Evolutionary conservation across 2,329 filamentous ascomycete genomes (phyloP), one percentile per base, ranked within the genome.

Genomic region (Aspergillus sp.): DNA sequence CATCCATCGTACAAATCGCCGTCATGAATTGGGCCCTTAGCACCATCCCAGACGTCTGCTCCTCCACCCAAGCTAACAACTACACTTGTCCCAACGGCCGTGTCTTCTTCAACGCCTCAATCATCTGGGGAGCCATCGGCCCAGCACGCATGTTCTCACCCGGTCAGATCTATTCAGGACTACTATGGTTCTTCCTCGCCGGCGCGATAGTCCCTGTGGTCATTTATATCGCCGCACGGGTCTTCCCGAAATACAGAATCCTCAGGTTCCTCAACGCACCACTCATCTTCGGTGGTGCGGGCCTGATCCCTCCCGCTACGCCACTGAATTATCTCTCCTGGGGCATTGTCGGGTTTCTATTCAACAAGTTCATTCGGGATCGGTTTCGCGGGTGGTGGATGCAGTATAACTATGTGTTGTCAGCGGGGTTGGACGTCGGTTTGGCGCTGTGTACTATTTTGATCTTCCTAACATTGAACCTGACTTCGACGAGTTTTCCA

Each of bases 331-430:
- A 87, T 41, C 78, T 86, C 41, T 79, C 79, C 59, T 88, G 85
- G 85, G 84, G 80, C 3, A 62, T 81, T 22, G 80, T 85, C 5
- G 85, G 85, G 7, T 76, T 79, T 43, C 54, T 83, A 32, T 88
- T 88, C 71, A 86, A 88, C 67, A 84, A 78, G 58, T 81, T 75
- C 56, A 78, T 88, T 61, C 79, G 80, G 61, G 75, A 82, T 49
- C 76, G 79, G 52, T 84, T 78, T 67, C 79, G 76, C 3, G 84
- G 82, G 30, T 88, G 85, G 85, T 89, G 85, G 85, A 72, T 85
- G 65, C 81, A 84, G 64, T 89, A 87, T 71, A 88, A 89, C 71
- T 89, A 88, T 63, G 76, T 88, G 60, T 81, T 83, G 0, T 86
- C 84, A 17, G 85, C 85, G 0, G 85, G 82, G 1, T 70, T 89